These are phyloP conservation scores for Amanita pallidorosea DNA, from an alignment of 768 basidiomycete species.

Conservation along the genomic window DNA sequence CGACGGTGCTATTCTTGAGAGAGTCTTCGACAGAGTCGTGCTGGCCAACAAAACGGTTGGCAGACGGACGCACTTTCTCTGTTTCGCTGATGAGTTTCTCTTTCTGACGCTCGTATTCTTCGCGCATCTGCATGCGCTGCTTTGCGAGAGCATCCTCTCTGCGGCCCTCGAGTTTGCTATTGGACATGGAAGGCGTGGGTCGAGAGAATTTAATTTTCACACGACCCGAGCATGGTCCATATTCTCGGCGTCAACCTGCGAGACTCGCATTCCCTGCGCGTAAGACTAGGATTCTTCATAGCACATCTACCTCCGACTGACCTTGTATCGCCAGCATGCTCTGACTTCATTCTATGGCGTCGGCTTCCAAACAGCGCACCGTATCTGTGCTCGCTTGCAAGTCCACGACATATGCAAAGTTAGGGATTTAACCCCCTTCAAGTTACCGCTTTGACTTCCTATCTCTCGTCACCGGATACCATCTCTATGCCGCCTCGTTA, in stretches of 20 bases:
- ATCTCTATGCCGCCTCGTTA: slow-evolving; percentile 54
- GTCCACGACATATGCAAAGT: slow-evolving; percentile 83
- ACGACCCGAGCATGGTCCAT: slow-evolving; percentile 53
- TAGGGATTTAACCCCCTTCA: slow-evolving; percentile 72
- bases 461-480: slow-evolving; percentile 83
- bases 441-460: slow-evolving; percentile 86
- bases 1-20: slow-evolving; percentile 84
- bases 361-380: slow-evolving; percentile 60
- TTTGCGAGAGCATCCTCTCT: slow-evolving; percentile 80
- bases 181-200: slow-evolving; percentile 43
- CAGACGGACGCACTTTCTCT: slow-evolving; percentile 82
- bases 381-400: slow-evolving; percentile 84
- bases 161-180: slow-evolving; percentile 72
- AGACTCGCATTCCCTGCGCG: slow-evolving; percentile 68
- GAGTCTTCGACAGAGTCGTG: slow-evolving; percentile 92
- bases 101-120: slow-evolving; percentile 77
- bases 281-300: slow-evolving; percentile 22
- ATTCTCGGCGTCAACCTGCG: slow-evolving; percentile 78
- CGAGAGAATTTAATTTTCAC: slow-evolving; percentile 6
- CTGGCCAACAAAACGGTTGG: slow-evolving; percentile 86
- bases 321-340: slow-evolving; percentile 52
- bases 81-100: slow-evolving; percentile 79
- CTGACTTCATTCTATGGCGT: slow-evolving; percentile 86
- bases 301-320: neutral
- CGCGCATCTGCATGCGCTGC: slow-evolving; percentile 68